Evolutionary conservation across 2,329 filamentous ascomycete species (phyloP).

Genomic region (Geosmithia morbida): DNA sequence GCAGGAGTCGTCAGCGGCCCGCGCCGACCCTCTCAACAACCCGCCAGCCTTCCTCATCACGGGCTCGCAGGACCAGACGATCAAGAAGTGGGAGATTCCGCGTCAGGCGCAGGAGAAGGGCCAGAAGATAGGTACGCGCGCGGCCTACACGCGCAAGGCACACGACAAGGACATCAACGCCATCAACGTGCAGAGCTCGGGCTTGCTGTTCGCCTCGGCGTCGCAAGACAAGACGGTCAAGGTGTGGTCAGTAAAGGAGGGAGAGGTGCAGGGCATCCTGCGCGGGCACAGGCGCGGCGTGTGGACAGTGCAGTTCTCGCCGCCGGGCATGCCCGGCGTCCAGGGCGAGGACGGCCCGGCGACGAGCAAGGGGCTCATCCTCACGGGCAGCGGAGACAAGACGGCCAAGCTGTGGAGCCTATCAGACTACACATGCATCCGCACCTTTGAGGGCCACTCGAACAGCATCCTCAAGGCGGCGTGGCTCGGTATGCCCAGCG

Average conservation of each 20-base stretch:
- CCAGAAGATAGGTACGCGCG: slow-evolving; percentile 42
- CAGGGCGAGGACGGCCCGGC: slow-evolving; percentile 58
- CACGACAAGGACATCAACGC: slow-evolving; percentile 99
- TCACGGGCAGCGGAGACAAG: slow-evolving; percentile 92
- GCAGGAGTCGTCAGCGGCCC: slow-evolving; percentile 52
- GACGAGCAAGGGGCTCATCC: slow-evolving; percentile 65
- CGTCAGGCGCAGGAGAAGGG: slow-evolving; percentile 28
- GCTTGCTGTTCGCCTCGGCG: slow-evolving; percentile 81
- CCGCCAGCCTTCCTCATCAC: slow-evolving; percentile 79
- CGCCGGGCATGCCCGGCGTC: slow-evolving; percentile 58
- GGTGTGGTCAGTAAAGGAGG: slow-evolving; percentile 84
- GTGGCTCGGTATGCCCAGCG: slow-evolving; percentile 55
- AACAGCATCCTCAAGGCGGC: slow-evolving; percentile 89
- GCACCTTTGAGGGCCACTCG: slow-evolving; percentile 92
- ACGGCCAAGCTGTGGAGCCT: slow-evolving; percentile 93
- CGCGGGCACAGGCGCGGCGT: slow-evolving; percentile 89
- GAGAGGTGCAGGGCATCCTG: slow-evolving; percentile 81
- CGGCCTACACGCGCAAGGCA: slow-evolving; percentile 79
- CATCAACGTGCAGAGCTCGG: slow-evolving; percentile 62
- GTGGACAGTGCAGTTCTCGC: slow-evolving; percentile 88
- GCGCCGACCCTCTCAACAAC: slow-evolving; percentile 58
- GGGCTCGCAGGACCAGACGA: slow-evolving; percentile 86
- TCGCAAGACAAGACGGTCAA: slow-evolving; percentile 96
- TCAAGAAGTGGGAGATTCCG: slow-evolving; percentile 85
- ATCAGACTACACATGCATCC: slow-evolving; percentile 78